Conservation (phyloP, 2,329 filamentous ascomycete species). For the Fusarium nodosum region DNA sequence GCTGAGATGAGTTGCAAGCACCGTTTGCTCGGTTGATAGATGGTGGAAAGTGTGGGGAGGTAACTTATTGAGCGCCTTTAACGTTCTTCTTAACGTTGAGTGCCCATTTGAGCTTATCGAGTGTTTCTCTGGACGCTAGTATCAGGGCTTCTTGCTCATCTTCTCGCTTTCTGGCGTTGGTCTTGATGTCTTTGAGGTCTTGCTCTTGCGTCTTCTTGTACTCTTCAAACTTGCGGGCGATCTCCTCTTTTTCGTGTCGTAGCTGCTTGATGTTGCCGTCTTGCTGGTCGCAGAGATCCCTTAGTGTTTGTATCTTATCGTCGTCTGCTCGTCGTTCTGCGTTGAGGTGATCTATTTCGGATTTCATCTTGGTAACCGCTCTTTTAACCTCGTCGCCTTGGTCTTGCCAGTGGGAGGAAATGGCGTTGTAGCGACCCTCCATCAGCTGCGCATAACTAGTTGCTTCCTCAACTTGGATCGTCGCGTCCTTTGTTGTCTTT, state of each 20-base stretch:
- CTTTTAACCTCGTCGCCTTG: conserved; percentile 73
- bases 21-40: not conserved
- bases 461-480: conserved; percentile 75
- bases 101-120: conserved; percentile 80
- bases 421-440: conserved; percentile 77
- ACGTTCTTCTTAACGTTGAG: conserved; percentile 75
- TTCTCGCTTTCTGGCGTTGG: conserved; percentile 69
- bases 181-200: conserved; percentile 71
- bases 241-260: conserved; percentile 71
- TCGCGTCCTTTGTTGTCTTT: conserved; percentile 69
- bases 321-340: conserved; percentile 71
- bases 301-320: conserved; percentile 72
- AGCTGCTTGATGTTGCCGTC: conserved; percentile 75
- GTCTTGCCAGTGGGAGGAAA: conserved; percentile 75
- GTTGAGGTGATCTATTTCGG: conserved; percentile 68
- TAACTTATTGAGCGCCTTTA: conserved; percentile 63
- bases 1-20: conserved; percentile 2
- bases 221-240: conserved; percentile 70
- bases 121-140: conserved; percentile 69
- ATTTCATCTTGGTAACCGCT: conserved; percentile 63
- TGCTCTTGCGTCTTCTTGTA: conserved; percentile 76
- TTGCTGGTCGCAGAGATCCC: conserved; percentile 80
- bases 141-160: conserved; percentile 71
- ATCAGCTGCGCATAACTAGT: conserved; percentile 74
- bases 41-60: not conserved